Conservation (phyloP, 2,329 filamentous ascomycete species). For the Dothideomycetidae sp. region DNA sequence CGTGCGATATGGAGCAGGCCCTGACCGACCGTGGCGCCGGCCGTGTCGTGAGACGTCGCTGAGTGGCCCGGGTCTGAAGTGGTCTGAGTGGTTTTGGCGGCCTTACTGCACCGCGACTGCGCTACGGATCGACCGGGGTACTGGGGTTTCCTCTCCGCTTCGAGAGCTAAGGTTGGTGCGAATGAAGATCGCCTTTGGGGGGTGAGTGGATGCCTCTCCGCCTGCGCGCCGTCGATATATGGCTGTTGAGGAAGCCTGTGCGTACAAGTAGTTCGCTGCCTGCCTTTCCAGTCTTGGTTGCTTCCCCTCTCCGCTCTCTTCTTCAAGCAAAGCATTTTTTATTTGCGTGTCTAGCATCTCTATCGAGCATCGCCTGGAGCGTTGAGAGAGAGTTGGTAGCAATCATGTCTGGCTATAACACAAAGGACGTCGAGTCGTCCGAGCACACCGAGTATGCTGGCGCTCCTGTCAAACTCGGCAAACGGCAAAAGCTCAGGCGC, state of each 20-base stretch:
- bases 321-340: too few species aligned
- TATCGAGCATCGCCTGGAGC: too few species aligned
- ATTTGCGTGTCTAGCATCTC: too few species aligned
- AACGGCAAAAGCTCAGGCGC: slow-evolving; percentile 12
- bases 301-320: neutral
- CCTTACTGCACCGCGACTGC: too few species aligned
- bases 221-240: neutral
- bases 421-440: slow-evolving; percentile 1
- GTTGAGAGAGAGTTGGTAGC: too few species aligned
- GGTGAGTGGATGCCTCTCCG: neutral
- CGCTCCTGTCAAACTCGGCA: neutral
- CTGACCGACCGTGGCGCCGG: too few species aligned
- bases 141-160: neutral
- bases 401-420: slow-evolving; percentile 1
- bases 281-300: neutral
- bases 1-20: too few species aligned
- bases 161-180: neutral
- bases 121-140: neutral
- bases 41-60: too few species aligned
- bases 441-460: slow-evolving; percentile 2
- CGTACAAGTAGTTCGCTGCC: too few species aligned
- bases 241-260: neutral
- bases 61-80: too few species aligned
- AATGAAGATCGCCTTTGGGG: neutral
- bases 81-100: too few species aligned